Percentiles rank a stretch among this genome's conserved stretches.
phyloP scores from a whole-genome alignment of 108 stramenopile genomes.

The Cyclotella kingstonii region DNA sequence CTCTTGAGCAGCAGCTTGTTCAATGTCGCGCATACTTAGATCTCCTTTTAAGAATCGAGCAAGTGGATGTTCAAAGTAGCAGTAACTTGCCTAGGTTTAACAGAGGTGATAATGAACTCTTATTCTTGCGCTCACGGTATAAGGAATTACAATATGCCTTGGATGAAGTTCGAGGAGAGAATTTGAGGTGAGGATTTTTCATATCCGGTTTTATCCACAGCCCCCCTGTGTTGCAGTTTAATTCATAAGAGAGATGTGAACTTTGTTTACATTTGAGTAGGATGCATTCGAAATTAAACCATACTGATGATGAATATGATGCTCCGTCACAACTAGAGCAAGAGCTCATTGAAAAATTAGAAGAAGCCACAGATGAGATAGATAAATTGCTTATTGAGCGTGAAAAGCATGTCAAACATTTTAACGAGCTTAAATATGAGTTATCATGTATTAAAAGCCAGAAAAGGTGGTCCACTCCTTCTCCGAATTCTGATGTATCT shows the following conservation, averaged over 20 bases:
- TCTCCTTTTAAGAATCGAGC: slow-evolving; percentile 14
- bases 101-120: slow-evolving; percentile 10
- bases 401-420: slow-evolving; percentile 17
- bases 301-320: background rate
- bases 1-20: slow-evolving; percentile 23
- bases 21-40: slow-evolving; percentile 35
- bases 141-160: slow-evolving; percentile 12
- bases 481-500: too few relatives aligned
- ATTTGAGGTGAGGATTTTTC: slow-evolving; percentile 9
- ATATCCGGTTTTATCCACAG: background rate
- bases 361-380: slow-evolving; percentile 36
- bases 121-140: slow-evolving; percentile 24
- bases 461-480: background rate
- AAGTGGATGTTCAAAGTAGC: background rate
- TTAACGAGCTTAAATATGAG: slow-evolving; percentile 23
- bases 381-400: slow-evolving; percentile 23
- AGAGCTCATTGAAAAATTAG: slow-evolving; percentile 30
- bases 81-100: background rate
- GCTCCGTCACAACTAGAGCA: slow-evolving; percentile 12
- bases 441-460: background rate
- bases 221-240: background rate
- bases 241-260: background rate
- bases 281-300: background rate
- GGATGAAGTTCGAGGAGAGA: slow-evolving; percentile 24
- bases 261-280: background rate